A percentile compares a stretch with the other conserved stretches of the same genome.
Conservation (phyloP, 768 basidiomycete genomes). For the Rhizopogon roseolus region DNA sequence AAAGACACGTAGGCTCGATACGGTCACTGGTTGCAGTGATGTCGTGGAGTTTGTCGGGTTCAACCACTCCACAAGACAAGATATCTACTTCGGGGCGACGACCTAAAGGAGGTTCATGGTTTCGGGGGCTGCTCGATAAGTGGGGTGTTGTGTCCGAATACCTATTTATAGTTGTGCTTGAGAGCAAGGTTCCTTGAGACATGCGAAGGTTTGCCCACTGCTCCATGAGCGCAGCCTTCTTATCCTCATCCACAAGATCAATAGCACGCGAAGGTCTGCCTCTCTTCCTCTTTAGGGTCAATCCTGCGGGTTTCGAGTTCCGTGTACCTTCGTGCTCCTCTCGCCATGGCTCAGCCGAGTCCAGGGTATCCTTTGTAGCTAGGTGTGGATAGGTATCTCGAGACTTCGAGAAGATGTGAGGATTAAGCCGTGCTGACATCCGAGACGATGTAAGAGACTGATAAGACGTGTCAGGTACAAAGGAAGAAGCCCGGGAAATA, state of each 20-base stretch:
- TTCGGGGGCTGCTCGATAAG: neutral
- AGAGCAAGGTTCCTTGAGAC: constrained; percentile 17
- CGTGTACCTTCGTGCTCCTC: neutral
- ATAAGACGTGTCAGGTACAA: neutral
- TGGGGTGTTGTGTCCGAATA: neutral
- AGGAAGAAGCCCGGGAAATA: neutral
- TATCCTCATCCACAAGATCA: constrained; percentile 15
- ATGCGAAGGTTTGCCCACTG: constrained; percentile 26
- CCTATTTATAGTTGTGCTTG: constrained; percentile 1
- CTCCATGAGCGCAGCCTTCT: constrained; percentile 21
- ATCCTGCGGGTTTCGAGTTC: neutral
- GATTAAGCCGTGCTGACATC: constrained; percentile 15
- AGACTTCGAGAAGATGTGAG: constrained; percentile 7
- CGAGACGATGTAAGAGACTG: constrained; percentile 7
- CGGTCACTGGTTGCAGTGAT: too few relatives aligned
- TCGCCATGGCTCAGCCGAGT: neutral
- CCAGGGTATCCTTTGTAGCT: constrained; percentile 14
- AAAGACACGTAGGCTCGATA: neutral
- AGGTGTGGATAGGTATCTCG: constrained; percentile 25
- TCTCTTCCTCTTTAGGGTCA: constrained; percentile 5
- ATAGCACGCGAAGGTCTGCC: constrained; percentile 11
- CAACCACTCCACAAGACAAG: neutral
- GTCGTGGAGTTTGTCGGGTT: neutral
- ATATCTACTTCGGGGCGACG: neutral
- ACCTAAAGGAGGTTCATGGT: neutral